Conservation (phyloP, 306 rosid genomes). For the Vigna unguiculata region DNA sequence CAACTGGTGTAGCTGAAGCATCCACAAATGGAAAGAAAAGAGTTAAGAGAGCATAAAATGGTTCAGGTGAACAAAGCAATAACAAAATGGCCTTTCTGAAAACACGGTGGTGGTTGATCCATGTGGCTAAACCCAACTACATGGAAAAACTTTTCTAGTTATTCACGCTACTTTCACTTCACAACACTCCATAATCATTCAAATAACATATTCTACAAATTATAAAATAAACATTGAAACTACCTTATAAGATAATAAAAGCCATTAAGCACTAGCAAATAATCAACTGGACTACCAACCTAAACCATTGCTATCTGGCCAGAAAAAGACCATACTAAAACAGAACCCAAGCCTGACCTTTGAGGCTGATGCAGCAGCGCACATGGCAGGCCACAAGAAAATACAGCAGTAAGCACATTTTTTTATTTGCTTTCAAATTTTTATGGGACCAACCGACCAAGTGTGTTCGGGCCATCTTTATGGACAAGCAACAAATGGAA, state of each 20-base stretch:
- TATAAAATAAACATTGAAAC: background rate
- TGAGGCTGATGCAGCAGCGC: slow-evolving; percentile 1
- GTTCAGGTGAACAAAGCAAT: slow-evolving; percentile 1
- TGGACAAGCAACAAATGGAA: slow-evolving; percentile 19
- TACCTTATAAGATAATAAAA: background rate
- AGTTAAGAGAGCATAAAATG: slow-evolving; percentile 25
- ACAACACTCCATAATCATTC: background rate
- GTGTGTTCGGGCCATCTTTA: background rate
- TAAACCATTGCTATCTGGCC: background rate
- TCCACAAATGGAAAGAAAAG: slow-evolving; percentile 10
- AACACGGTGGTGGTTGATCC: background rate
- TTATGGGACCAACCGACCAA: background rate
- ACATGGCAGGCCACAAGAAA: background rate
- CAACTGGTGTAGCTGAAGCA: slow-evolving; percentile 84
- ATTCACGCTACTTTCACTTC: background rate
- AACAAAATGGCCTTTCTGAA: background rate
- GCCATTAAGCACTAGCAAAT: too few species aligned
- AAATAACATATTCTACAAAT: background rate
- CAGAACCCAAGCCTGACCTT: slow-evolving; percentile 3
- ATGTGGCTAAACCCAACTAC: background rate
- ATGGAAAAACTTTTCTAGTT: background rate
- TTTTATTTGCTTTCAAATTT: slow-evolving; percentile 1
- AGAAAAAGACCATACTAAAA: slow-evolving; percentile 15
- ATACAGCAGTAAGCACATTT: background rate
- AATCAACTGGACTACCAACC: background rate